phyloP scores from a whole-genome alignment of 805 yeast genomes.

The Yarrowia deformans region DNA sequence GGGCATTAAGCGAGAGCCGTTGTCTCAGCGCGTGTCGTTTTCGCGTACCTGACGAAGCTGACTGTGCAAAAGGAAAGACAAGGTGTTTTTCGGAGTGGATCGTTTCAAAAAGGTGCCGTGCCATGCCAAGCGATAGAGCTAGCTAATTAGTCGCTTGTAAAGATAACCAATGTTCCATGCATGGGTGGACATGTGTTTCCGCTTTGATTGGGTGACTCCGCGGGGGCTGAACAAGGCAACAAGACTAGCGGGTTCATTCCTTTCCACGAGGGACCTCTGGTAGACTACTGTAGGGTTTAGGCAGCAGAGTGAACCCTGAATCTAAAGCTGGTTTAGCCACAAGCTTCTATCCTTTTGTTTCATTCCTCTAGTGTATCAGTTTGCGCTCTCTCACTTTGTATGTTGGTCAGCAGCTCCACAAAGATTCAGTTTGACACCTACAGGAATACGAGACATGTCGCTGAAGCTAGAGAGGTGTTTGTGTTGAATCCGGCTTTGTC shows the following conservation, averaged over 20 bases:
- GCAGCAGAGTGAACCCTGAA: conserved; percentile 19
- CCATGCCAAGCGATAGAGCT: conserved; percentile 5
- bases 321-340: conserved; percentile 7
- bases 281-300: conserved; percentile 21
- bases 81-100: too few species aligned
- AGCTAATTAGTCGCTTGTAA: neutral
- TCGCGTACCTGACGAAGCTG: conserved; percentile 5
- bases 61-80: too few species aligned
- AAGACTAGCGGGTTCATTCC: neutral
- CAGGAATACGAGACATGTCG: conserved; percentile 26
- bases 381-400: neutral
- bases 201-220: conserved; percentile 4
- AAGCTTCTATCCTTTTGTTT: conserved; percentile 29
- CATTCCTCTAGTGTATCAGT: conserved; percentile 11
- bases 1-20: neutral
- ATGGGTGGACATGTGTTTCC: conserved; percentile 10
- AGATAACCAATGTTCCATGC: conserved; percentile 11
- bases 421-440: conserved; percentile 28
- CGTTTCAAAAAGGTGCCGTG: too few species aligned
- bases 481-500: conserved; percentile 22
- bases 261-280: conserved; percentile 3
- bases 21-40: neutral
- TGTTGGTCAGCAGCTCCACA: neutral
- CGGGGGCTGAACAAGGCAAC: neutral
- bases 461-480: neutral